Base-by-base conservation (phyloP, 306 rosid species). In the Vigna nakashimae region DNA sequence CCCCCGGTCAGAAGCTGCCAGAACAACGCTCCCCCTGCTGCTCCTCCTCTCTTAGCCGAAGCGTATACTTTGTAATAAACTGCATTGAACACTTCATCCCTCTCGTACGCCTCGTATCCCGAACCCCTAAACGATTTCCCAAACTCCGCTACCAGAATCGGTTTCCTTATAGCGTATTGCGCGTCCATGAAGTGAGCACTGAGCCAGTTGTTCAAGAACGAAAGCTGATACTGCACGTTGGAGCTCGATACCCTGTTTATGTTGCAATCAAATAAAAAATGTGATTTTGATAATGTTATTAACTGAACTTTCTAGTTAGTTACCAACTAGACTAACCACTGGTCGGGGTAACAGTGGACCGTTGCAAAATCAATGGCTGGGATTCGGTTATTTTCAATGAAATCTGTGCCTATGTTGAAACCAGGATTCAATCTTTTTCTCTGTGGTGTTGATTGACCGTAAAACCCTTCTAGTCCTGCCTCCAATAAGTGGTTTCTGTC, bases 1-100 rank as follows among this genome's bases (percentile, higher is more conserved):
- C 96, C 97, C 56, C 87, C 87, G 0, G 94, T 88, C 14, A 92
- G 84, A 65, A 94, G 98, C 79, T 94, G 98, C 98, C 98, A 94
- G 83, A 91, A 92, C 42, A 94, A 51, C 20, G 90, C 91, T 15
- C 97, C 98, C 4, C 84, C 89, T 1, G 96, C 98, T 14, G 96
- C 83, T 1, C 94, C 98, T 5, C 96, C 94, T 36, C 90, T 65
- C 78, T 77, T 92, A 0, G 97, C 97, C 1, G 96, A 94, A 2
- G 88, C 75, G 71, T 85, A 94, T 86, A 94, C 85, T 87, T 90
- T 92, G 86, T 82, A 68, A 79, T 90, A 92, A 58, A 94, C 98
- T 0, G 83, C 57, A 40, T 72, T 88, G 85, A 89, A 94, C 14
- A 94, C 80, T 15, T 79, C 58, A 68, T 92, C 97, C 69, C 98